Base-by-base conservation (phyloP, 768 basidiomycete species). In the Trametes cinnabarina region DNA sequence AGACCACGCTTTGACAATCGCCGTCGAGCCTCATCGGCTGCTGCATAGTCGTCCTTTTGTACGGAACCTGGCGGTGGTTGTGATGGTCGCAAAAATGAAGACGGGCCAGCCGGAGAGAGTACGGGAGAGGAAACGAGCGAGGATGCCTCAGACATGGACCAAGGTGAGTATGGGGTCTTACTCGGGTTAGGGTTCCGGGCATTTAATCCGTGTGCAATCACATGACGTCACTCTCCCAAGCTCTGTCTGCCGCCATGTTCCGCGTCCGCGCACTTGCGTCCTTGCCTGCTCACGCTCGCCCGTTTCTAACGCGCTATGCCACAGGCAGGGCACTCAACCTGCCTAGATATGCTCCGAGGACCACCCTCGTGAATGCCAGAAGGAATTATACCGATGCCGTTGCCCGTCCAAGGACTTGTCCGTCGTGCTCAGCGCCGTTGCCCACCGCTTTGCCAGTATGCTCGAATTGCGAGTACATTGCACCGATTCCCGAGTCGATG, bases 401-500 rank as follows among this genome's bases (percentile, higher is more conserved):
- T 17, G 32, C 4, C 9, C 35, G 25, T 5, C 19, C 44, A 5
- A 56, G 42, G 41, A 43, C 35, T 20, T 94, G 92, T 66, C 82
- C 87, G 9, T 80, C 78, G 20, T 96, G 92, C 67, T 77, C 79
- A 1, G 63, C 76, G 10, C 74, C 76, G 7, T 74, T 94, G 6
- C 79, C 85, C 4, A 84, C 87, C 5, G 70, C 81, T 35, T 73
- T 91, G 42, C 90, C 92, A 0, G 91, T 88, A 20, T 96, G 93
- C 70, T 75, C 76, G 12, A 76, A 74, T n/a, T 96, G 93, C 73
- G 79, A 79, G 66, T 79, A 79, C 54, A 88, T 95, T 51, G 79
- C 81, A 17, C 74, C 77, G 11, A 67, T 93, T 32, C 80, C 86
- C 1, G 65, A 76, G 8, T 73, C 79, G 19, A 72, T 81, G 55